Percentiles rank a stretch among this genome's conserved stretches.
Evolutionary conservation across 139 green algal genomes (phyloP).

Genomic region (Auxenochlorella pyrenoidosa): DNA sequence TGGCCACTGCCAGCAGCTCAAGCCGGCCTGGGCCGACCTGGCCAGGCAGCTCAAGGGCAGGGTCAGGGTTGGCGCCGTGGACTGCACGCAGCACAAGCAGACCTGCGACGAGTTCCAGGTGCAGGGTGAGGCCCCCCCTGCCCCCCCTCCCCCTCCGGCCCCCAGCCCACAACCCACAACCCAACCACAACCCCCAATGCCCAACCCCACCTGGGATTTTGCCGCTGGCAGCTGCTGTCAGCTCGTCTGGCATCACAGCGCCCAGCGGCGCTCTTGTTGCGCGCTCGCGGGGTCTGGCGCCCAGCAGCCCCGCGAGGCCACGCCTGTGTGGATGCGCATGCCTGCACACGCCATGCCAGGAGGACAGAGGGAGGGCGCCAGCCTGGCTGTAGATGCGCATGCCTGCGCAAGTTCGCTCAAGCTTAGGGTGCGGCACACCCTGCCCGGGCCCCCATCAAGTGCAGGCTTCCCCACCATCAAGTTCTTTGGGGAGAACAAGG

Average conservation of each 20-base stretch:
- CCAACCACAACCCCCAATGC: too few species aligned
- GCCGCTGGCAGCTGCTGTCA: not conserved
- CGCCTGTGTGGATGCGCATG: not conserved
- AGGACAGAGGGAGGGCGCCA: too few species aligned
- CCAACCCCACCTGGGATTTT: too few species aligned
- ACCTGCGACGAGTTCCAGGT: slow-evolving; percentile 71
- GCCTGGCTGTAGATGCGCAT: too few species aligned
- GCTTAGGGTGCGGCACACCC: not conserved
- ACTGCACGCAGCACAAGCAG: slow-evolving; percentile 81
- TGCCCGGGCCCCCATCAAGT: too few species aligned
- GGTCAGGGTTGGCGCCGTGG: slow-evolving; percentile 88
- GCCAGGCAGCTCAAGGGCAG: slow-evolving; percentile 71
- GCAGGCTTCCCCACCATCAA: slow-evolving; percentile 94
- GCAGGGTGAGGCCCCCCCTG: slow-evolving; percentile 16
- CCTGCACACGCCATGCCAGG: too few species aligned
- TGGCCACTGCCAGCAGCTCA: slow-evolving; percentile 91
- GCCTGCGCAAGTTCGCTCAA: too few species aligned
- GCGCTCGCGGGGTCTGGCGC: too few species aligned
- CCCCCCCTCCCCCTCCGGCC: too few species aligned
- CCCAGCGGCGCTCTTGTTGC: too few species aligned
- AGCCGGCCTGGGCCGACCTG: slow-evolving; percentile 78
- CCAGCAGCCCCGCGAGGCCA: not conserved
- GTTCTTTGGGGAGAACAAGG: slow-evolving; percentile 85
- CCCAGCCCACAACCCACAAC: too few species aligned
- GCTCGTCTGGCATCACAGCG: too few species aligned